Evolutionary conservation across 176 grass and related monocot species (phyloP).

Genomic region (Alopecurus myosuroides): DNA sequence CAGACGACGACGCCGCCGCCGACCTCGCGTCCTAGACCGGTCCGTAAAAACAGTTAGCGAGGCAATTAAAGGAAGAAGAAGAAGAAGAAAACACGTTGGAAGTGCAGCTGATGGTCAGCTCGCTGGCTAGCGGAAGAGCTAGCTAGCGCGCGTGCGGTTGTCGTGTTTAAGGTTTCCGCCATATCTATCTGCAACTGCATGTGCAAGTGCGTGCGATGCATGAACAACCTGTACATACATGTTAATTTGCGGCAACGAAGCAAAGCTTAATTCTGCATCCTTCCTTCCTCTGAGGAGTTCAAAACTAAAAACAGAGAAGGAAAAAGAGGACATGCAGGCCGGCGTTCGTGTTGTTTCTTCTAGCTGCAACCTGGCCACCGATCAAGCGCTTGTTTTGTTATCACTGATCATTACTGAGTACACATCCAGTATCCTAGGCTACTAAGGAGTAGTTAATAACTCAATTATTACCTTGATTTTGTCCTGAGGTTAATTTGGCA

Average conservation of each 20-base stretch:
- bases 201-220: background rate
- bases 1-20: background rate
- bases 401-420: constrained; percentile 4
- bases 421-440: background rate
- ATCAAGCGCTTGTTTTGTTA: constrained; percentile 16
- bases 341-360: constrained; percentile 1
- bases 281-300: no score
- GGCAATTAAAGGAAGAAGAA: no score
- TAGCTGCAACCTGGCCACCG: background rate
- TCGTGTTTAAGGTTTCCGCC: constrained; percentile 33
- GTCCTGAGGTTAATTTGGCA: constrained; percentile 11
- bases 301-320: no score
- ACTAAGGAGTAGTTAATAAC: background rate
- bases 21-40: background rate
- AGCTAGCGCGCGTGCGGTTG: background rate
- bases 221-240: background rate
- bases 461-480: background rate
- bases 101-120: background rate
- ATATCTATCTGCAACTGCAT: background rate
- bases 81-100: background rate
- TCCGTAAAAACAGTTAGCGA: background rate
- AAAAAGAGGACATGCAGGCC: constrained; percentile 15
- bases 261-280: background rate
- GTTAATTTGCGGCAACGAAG: background rate
- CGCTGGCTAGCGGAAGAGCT: background rate